These are phyloP conservation scores for Phanerochaete carnosa DNA, from an alignment of 768 basidiomycete genomes.

Conservation along the genomic window DNA sequence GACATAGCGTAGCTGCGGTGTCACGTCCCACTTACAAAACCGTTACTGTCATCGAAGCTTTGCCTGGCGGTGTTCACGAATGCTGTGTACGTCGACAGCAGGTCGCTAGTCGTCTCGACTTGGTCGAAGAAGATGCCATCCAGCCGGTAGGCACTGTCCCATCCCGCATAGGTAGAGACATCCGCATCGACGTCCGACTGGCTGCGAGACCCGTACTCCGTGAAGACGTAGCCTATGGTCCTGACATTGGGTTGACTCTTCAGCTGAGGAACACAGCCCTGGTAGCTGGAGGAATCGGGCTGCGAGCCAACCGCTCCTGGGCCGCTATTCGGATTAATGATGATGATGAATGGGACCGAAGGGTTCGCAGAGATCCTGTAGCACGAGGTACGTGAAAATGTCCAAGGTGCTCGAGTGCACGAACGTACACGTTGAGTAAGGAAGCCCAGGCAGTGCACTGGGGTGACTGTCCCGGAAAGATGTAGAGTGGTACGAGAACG, in stretches of 20 bases:
- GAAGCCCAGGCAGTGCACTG: constrained; percentile 26
- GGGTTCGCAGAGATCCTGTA: constrained; percentile 26
- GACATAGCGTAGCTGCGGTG: neutral
- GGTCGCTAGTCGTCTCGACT: constrained; percentile 15
- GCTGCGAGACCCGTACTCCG: constrained; percentile 20
- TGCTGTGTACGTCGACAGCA: constrained; percentile 23
- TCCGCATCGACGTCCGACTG: constrained; percentile 24
- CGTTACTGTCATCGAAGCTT: constrained; percentile 13
- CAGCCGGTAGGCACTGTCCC: constrained; percentile 27
- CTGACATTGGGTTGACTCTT: constrained; percentile 25
- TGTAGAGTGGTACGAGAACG: constrained; percentile 31
- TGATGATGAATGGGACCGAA: constrained; percentile 26
- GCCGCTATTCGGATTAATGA: constrained; percentile 32
- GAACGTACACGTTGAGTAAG: constrained; percentile 21
- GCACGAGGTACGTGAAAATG: neutral
- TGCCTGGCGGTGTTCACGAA: constrained; percentile 19
- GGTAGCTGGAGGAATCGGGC: constrained; percentile 27
- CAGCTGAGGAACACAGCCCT: constrained; percentile 24
- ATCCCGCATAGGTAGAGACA: constrained; percentile 29
- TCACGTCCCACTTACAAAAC: constrained; percentile 15
- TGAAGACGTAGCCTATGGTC: constrained; percentile 32
- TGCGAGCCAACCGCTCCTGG: constrained; percentile 27
- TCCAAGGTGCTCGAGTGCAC: too few relatives aligned
- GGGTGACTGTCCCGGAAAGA: constrained; percentile 22
- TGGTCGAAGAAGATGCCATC: constrained; percentile 38